Base-by-base conservation (phyloP, 2,329 filamentous ascomycete genomes). In the Arthrobotrys megalospora region DNA sequence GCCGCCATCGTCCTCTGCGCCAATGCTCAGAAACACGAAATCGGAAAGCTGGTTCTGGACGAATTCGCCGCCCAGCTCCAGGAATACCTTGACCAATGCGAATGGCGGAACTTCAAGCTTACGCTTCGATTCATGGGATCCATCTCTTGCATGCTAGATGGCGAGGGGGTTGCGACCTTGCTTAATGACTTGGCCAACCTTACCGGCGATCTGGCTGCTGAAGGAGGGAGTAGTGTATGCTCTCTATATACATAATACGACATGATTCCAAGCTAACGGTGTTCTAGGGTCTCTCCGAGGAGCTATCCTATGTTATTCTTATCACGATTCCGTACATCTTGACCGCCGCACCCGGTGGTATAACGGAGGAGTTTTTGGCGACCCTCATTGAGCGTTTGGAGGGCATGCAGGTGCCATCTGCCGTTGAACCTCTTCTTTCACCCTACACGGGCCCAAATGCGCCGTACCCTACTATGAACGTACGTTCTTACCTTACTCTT, bases 71-170 rank as follows among this genome's bases (percentile, higher is more conserved):
- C 87, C 41, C 87, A 88, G 63, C 86, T 91, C 36, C 92, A 97
- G 83, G 86, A 87, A 69, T 89, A 89, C 81, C 87, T 97, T 69
- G 87, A 89, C 70, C 85, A 86, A 21, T 96, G 96, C 50, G 88
- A 92, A 78, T 98, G 96, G 95, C 91, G 93, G 81, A 91, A 93
- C 73, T 93, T 96, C 78, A 99, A 99, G 88, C 90, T 97, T 21
- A 87, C 93, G 77, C 87, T 99, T 82, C 93, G 96, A 82, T 93
- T 98, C 81, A 85, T 98, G 80, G 94, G 91, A n/a, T 95, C 93
- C 80, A 84, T 98, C 76, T 94, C 97, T 84, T 88, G 90, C 64
- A 86, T 93, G 28, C 89, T 96, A 78, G 91, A 94, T 82, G 93
- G 91, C 4, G 92, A 97, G 79, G 96, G 96, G 7, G 86, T 98